Base-by-base conservation (phyloP, 208 protist genomes). In the Leishmania mexicana region DNA sequence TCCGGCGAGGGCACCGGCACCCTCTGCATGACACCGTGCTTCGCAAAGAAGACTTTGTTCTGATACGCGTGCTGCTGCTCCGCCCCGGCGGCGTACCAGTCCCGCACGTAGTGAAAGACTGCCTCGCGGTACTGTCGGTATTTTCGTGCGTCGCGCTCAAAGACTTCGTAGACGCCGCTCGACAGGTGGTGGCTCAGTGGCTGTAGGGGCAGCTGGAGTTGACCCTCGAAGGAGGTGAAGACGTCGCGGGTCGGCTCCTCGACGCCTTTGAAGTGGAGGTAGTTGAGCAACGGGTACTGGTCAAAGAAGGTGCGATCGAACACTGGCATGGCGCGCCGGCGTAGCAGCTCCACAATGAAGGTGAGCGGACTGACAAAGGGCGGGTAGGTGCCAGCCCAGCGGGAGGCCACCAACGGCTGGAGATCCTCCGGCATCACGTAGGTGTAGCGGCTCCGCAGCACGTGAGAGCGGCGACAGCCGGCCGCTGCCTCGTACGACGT, bases 131-230 rank as follows among this genome's bases (percentile, higher is more conserved):
- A 99, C 76, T 93, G 88, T 3, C 76, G 42, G 83, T 99, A 99
- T 90, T 99, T 99, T 79, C 95, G 85, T 13, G 97, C 92, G 86
- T 99, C 99, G 60, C 94, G 84, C 93, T 99, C 99, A 87, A 99
- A 99, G 0, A 99, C 95, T 82, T 99, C 99, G 93, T 99, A 99
- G 19, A 98, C 98, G 75, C 94, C 94, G 81, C 96, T 99, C 57
- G 99, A 95, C 28, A 99, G 91, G 87, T 99, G 97, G 84, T 99
- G 97, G 53, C 91, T 94, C 47, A 99, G 92, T 3, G 99, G 99
- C 93, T 99, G 98, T 71, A 99, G 88, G 17, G 98, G 98, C 11
- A 93, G 81, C 81, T 99, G 98, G 31, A 99, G 90, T 35, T 90
- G 88, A 76, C 98, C 96, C 75, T 99, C 94, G 84, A 97, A 99